Evolutionary conservation across 805 yeast genomes (phyloP), one percentile per base, ranked within the genome.

Genomic region (Priceomyces melissophilus): DNA sequence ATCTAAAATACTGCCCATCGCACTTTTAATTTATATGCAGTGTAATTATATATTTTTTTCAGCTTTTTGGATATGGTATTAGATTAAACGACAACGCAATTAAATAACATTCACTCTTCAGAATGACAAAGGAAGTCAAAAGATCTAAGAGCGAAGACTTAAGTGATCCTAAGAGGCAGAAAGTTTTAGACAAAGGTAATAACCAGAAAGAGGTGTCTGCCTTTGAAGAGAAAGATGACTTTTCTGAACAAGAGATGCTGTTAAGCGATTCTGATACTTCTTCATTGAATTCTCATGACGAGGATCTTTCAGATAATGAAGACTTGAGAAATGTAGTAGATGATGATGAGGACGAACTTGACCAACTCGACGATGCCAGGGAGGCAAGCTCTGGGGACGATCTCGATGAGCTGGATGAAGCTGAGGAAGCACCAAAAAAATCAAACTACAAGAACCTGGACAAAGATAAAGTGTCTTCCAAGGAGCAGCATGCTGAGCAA

Each of bases 401-500:
- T 4, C 58, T 52, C 2, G 60, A 52, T 10, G 60, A 54, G 9
- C 38, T 26, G 16, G 61, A 61, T 16, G 46, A 34, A 6, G 46
- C 39, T 8, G 58, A 55, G 8, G 51, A 44, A 3, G 50, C 35
- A 7, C 59, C 41, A 4, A 57, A 60, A 26, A 33, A 40, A 2
- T 40, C 39, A 13, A 45, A 38, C n/a, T 49, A 45, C 6, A 32
- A 43, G 6, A 20, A 38, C 14, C 40, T 39, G 10, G 74, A 70
- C 44, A 73, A 73, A 41, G 66, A 73, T 48, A 73, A 75, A 55
- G 69, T 74, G 46, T 38, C 78, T 1, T 77, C 87, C 0, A 77
- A 71, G 41, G 88, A 82, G 57, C 80, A 78, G 51, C 95, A 87
- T 58, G 82, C 82, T 23, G 96, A 87, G 59, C 96, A 91, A 65